phyloP scores from a whole-genome alignment of 169 alveolate genomes.

The Plasmodium billcollinsi region DNA sequence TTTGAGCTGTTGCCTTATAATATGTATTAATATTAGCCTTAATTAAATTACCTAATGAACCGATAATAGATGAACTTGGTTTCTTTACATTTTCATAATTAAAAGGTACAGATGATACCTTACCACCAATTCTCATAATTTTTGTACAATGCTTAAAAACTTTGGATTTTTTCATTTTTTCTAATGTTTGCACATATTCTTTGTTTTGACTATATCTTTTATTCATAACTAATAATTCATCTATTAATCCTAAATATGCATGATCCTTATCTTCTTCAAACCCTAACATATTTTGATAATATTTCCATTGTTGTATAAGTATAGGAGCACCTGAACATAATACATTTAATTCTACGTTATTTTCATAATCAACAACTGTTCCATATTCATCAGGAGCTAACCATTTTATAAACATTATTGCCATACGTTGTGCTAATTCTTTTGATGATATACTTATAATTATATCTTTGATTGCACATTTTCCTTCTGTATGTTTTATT shows the following conservation, averaged over 20 bases:
- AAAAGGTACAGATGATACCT: constrained; percentile 56
- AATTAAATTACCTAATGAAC: constrained; percentile 68
- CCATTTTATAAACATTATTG: constrained; percentile 59
- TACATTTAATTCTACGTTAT: constrained; percentile 44
- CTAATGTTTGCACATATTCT: background rate
- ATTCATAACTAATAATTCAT: constrained; percentile 53
- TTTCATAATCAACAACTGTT: constrained; percentile 14
- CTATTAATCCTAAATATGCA: constrained; percentile 50
- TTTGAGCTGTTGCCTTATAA: constrained; percentile 30
- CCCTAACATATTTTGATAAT: constrained; percentile 36
- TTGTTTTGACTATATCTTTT: constrained; percentile 41
- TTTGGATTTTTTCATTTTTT: constrained; percentile 58
- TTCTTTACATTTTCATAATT: constrained; percentile 68
- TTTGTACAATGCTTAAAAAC: constrained; percentile 67
- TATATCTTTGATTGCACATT: constrained; percentile 19
- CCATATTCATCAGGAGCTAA: constrained; percentile 62
- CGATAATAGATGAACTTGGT: constrained; percentile 58
- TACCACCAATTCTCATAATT: constrained; percentile 62
- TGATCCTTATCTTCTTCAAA: constrained; percentile 60
- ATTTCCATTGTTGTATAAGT: constrained; percentile 65
- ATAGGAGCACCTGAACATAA: constrained; percentile 66
- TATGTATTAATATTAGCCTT: constrained; percentile 44
- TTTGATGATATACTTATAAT: constrained; percentile 55
- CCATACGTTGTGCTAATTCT: constrained; percentile 62
- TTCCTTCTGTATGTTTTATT: constrained; percentile 9